These are phyloP conservation scores for Yarrowia bubula DNA, from an alignment of 805 yeast species.

Conservation along the genomic window DNA sequence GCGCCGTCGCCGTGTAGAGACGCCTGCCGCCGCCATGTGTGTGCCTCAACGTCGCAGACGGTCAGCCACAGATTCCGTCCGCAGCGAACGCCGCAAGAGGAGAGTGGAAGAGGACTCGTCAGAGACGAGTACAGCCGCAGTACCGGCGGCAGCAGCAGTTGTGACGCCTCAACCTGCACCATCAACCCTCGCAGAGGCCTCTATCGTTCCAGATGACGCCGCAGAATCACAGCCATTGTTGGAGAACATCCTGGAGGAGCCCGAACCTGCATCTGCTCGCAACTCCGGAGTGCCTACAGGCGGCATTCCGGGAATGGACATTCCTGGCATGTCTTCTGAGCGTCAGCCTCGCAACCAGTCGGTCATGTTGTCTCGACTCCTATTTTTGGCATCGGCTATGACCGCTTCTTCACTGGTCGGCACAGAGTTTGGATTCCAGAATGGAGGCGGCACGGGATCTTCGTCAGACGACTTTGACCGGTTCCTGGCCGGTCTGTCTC, in stretches of 20 bases:
- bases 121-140: background rate
- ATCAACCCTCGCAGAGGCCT: background rate
- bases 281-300: background rate
- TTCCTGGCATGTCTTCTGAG: background rate
- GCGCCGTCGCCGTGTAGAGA: conserved; percentile 3
- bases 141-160: background rate
- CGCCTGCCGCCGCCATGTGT: conserved; percentile 15
- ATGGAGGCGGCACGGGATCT: conserved; percentile 21
- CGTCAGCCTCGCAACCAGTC: conserved; percentile 38
- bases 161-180: background rate
- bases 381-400: conserved; percentile 48
- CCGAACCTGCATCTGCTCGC: conserved; percentile 9
- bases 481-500: conserved; percentile 45
- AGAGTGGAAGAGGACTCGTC: background rate
- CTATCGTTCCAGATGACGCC: background rate
- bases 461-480: conserved; percentile 42
- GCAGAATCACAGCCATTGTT: conserved; percentile 8
- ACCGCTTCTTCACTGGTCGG: conserved; percentile 44
- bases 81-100: conserved; percentile 15
- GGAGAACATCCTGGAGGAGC: conserved; percentile 20
- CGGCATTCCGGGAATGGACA: background rate
- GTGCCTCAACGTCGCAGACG: conserved; percentile 21
- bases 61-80: conserved; percentile 15
- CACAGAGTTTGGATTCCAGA: conserved; percentile 28
- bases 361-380: conserved; percentile 44